Percentiles rank a stretch among this genome's conserved stretches.
Evolutionary conservation across 192 early-diverging fungal genomes (phyloP).

Genomic region (Backusella sp.): DNA sequence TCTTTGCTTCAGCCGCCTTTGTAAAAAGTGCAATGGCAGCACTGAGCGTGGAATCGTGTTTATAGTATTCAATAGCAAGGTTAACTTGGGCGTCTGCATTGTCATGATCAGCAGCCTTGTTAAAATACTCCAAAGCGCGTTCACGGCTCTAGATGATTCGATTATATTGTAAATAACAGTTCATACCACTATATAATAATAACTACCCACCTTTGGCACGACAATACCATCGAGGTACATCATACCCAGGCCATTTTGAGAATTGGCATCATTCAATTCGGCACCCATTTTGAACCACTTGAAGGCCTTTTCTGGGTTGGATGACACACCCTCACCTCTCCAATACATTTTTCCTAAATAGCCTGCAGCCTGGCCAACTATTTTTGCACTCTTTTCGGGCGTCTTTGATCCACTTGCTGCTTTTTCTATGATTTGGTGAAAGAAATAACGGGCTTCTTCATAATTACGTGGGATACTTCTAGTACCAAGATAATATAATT

Average conservation of each 20-base stretch:
- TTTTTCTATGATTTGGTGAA: constrained; percentile 50
- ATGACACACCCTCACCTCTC: constrained; percentile 83
- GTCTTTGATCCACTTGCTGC: constrained; percentile 8
- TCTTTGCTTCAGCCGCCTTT: constrained; percentile 58
- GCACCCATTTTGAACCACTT: constrained; percentile 79
- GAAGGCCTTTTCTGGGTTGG: constrained; percentile 60
- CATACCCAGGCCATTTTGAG: constrained; percentile 77
- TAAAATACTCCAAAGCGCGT: constrained; percentile 64
- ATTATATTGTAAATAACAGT: background rate
- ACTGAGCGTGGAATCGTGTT: constrained; percentile 23
- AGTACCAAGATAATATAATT: constrained; percentile 77
- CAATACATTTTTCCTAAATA: constrained; percentile 85
- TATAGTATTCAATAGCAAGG: constrained; percentile 53
- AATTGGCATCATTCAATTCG: constrained; percentile 55
- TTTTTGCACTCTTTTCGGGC: constrained; percentile 11
- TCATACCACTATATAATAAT: background rate
- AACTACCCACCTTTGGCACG: constrained; percentile 23
- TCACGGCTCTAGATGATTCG: constrained; percentile 39
- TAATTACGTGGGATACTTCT: constrained; percentile 55
- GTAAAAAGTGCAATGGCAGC: constrained; percentile 54
- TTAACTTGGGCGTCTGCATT: constrained; percentile 82
- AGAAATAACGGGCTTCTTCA: constrained; percentile 58
- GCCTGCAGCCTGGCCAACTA: constrained; percentile 72
- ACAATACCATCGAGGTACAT: constrained; percentile 75
- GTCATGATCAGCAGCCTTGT: constrained; percentile 63